These are phyloP conservation scores for Coemansia asiatica DNA, from an alignment of 192 early-diverging fungal genomes.

Conservation along the genomic window DNA sequence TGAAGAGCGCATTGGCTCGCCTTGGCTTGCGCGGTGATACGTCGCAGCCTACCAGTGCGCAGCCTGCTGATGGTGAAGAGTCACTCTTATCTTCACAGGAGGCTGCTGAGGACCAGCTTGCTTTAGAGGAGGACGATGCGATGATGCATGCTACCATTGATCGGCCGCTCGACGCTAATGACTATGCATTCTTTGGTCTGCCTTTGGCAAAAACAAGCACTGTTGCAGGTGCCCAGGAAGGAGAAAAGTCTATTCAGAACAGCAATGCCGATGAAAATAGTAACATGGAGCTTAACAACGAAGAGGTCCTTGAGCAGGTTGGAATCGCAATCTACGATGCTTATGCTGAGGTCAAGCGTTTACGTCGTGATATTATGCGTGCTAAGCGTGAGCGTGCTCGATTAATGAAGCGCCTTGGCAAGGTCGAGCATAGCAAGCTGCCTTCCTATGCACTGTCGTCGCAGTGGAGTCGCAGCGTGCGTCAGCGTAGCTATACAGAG, in stretches of 20 bases:
- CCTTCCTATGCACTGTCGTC: slow-evolving; percentile 46
- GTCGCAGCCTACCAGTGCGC: slow-evolving; percentile 7
- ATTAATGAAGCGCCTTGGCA: slow-evolving; percentile 40
- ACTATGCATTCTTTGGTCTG: slow-evolving; percentile 18
- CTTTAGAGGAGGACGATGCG: slow-evolving; percentile 39
- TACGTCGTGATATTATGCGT: slow-evolving; percentile 26
- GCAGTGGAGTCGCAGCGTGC: slow-evolving; percentile 39
- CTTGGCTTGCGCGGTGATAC: slow-evolving; percentile 3
- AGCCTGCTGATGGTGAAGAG: not conserved
- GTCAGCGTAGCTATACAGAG: slow-evolving; percentile 34
- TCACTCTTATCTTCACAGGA: slow-evolving; percentile 10
- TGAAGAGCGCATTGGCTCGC: slow-evolving; percentile 24
- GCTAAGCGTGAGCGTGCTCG: slow-evolving; percentile 34
- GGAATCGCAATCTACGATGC: slow-evolving; percentile 26
- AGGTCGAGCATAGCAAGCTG: slow-evolving; percentile 37
- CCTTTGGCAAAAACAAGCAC: not conserved
- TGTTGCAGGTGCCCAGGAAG: not conserved
- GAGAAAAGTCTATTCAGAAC: not conserved
- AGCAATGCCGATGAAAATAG: slow-evolving; percentile 1
- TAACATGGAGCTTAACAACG: slow-evolving; percentile 15
- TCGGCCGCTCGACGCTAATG: slow-evolving; percentile 21
- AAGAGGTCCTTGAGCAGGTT: slow-evolving; percentile 38
- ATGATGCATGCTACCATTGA: slow-evolving; percentile 47
- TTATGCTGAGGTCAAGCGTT: slow-evolving; percentile 28
- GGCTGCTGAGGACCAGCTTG: slow-evolving; percentile 29